These are phyloP conservation scores for Ichthyophthirius multifiliis DNA, from an alignment of 169 alveolate species.

Conservation along the genomic window DNA sequence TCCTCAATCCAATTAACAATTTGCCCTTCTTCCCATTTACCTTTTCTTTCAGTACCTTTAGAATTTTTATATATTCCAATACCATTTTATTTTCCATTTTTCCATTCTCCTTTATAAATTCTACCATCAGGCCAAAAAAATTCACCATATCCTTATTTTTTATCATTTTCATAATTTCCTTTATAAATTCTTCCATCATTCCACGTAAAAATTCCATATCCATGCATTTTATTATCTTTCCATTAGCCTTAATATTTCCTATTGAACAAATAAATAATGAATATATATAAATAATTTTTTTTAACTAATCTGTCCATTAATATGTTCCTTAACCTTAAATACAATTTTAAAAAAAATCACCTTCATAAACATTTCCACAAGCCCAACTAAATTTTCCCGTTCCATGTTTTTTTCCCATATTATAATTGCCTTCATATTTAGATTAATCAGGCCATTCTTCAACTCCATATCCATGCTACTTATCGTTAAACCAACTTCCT, in stretches of 20 bases:
- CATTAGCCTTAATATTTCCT: constrained; percentile 21
- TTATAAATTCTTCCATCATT: constrained; percentile 34
- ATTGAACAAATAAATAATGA: neutral
- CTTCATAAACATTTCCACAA: constrained; percentile 54
- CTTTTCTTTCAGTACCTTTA: constrained; percentile 14
- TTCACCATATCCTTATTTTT: constrained; percentile 30
- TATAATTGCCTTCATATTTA: constrained; percentile 61
- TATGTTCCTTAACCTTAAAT: constrained; percentile 19
- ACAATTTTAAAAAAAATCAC: constrained; percentile 40
- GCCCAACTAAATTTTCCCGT: constrained; percentile 59
- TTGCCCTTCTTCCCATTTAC: constrained; percentile 43
- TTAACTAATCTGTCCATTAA: neutral
- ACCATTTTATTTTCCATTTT: neutral
- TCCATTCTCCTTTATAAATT: neutral
- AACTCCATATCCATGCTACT: constrained; percentile 49
- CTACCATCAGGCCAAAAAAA: constrained; percentile 21
- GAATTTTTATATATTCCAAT: constrained; percentile 26
- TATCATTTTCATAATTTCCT: constrained; percentile 28
- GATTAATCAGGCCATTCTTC: constrained; percentile 56
- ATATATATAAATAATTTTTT: neutral
- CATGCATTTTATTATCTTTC: constrained; percentile 34
- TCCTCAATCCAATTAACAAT: constrained; percentile 39
- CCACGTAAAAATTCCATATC: constrained; percentile 36
- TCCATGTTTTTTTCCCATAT: constrained; percentile 61
- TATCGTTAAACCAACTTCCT: constrained; percentile 38